A percentile compares a stretch with the other conserved stretches of the same genome.
Evolutionary conservation across 805 yeast genomes (phyloP).

Genomic region (Metschnikowia orientalis): DNA sequence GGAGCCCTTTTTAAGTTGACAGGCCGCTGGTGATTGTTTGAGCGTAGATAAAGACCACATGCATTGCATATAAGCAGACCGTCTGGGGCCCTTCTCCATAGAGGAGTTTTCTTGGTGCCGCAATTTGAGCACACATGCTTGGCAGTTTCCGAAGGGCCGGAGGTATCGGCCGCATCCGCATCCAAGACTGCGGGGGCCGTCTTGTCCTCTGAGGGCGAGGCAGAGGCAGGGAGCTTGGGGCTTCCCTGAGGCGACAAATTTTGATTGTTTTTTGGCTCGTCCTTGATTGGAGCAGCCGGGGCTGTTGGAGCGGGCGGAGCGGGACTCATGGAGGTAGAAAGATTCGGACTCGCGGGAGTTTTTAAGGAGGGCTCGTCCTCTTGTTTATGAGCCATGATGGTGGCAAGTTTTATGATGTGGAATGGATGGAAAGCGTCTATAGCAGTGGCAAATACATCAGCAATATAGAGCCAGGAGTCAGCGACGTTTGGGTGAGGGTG

Average conservation of each 20-base stretch:
- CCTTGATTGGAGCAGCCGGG: slow-evolving; percentile 2
- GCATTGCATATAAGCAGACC: slow-evolving; percentile 57
- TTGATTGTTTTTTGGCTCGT: background rate
- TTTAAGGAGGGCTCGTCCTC: background rate
- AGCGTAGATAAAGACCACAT: slow-evolving; percentile 55
- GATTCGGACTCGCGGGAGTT: background rate
- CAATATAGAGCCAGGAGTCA: no score
- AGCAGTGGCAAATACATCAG: no score
- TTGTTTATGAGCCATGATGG: slow-evolving; percentile 4
- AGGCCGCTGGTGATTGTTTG: slow-evolving; percentile 62
- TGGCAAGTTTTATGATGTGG: no score
- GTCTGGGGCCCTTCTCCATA: slow-evolving; percentile 57
- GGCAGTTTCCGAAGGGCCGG: slow-evolving; percentile 1
- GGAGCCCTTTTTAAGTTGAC: slow-evolving; percentile 59
- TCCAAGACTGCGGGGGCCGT: background rate
- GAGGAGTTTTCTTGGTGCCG: slow-evolving; percentile 52
- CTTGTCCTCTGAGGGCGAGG: background rate
- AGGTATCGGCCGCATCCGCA: background rate
- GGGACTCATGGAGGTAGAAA: no score
- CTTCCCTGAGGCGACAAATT: background rate
- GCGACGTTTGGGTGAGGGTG: no score
- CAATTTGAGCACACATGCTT: slow-evolving; percentile 45
- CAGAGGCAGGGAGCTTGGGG: background rate
- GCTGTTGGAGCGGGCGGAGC: slow-evolving; percentile 1
- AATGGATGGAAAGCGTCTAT: no score